Conservation (phyloP, 148 eudicot species). For the Arctostaphylos glauca region DNA sequence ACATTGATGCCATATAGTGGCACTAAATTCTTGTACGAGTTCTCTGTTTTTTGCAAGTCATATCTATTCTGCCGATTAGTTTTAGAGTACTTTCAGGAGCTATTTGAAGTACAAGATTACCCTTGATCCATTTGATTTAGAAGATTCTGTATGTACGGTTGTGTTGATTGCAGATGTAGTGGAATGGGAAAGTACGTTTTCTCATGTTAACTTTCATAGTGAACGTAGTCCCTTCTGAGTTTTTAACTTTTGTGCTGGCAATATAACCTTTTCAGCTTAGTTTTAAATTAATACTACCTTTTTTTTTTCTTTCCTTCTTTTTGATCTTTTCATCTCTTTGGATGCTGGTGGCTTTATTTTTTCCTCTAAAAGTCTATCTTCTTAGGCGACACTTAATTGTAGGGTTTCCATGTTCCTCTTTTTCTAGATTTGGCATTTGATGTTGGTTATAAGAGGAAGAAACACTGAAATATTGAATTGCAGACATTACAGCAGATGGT, state of each 20-base stretch:
- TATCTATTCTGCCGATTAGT: background rate
- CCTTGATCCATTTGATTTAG: background rate
- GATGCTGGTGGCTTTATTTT: background rate
- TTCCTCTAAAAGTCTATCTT: too few relatives aligned
- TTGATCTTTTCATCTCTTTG: background rate
- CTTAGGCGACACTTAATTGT: background rate
- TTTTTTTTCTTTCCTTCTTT: background rate
- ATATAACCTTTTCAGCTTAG: background rate
- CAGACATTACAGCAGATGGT: conserved; percentile 15
- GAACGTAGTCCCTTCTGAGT: background rate
- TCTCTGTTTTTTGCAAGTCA: background rate
- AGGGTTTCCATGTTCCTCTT: background rate
- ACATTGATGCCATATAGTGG: background rate
- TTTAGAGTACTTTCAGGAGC: background rate
- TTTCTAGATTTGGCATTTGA: too few relatives aligned
- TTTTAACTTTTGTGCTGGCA: background rate
- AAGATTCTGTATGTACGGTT: background rate
- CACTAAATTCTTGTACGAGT: background rate
- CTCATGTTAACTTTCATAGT: background rate
- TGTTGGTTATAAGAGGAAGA: background rate
- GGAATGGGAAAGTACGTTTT: background rate
- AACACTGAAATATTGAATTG: background rate
- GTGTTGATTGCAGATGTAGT: background rate
- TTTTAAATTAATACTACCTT: background rate
- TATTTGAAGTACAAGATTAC: background rate